Percentiles rank a stretch among this genome's conserved stretches.
phyloP scores from a whole-genome alignment of 1,284 basidiomycete genomes.

The Coriolopsis trogii region DNA sequence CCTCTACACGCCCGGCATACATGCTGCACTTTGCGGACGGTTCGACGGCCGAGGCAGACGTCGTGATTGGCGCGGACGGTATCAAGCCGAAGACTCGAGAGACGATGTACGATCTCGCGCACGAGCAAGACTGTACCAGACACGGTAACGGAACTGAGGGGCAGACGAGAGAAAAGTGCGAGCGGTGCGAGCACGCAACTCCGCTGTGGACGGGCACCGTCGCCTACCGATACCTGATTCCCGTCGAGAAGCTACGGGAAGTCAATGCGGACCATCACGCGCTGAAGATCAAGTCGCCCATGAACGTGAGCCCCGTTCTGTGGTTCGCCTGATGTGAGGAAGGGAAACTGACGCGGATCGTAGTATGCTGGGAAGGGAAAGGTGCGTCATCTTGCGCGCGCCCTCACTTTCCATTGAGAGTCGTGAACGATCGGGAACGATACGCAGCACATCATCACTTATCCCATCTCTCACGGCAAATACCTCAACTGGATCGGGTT shows the following conservation, averaged over 20 bases:
- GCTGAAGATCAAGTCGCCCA: slow-evolving; percentile 8
- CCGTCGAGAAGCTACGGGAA: slow-evolving; percentile 13
- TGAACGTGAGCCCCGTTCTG: slow-evolving; percentile 22
- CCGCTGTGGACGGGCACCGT: slow-evolving; percentile 24
- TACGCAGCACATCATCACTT: slow-evolving; percentile 23
- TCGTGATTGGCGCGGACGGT: slow-evolving; percentile 27
- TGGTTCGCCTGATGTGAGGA: too few species aligned
- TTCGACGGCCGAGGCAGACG: slow-evolving; percentile 20
- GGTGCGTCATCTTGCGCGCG: slow-evolving; percentile 5
- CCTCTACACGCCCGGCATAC: background rate
- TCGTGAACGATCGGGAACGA: too few species aligned
- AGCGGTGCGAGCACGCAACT: slow-evolving; percentile 12
- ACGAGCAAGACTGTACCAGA: slow-evolving; percentile 12
- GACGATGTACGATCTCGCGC: slow-evolving; percentile 17
- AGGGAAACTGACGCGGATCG: too few species aligned
- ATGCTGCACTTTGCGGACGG: slow-evolving; percentile 25
- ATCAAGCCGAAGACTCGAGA: slow-evolving; percentile 17
- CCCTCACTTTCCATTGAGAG: too few species aligned
- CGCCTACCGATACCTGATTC: slow-evolving; percentile 18
- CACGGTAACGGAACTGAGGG: slow-evolving; percentile 1
- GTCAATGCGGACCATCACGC: slow-evolving; percentile 18
- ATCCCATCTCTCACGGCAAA: slow-evolving; percentile 27
- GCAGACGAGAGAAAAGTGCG: slow-evolving; percentile 8
- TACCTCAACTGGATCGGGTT: slow-evolving; percentile 28
- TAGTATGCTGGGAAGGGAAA: slow-evolving; percentile 22